Evolutionary conservation across 768 basidiomycete species (phyloP), one percentile per base, ranked within the genome.

Genomic region (Tricholoma bakamatsutake): DNA sequence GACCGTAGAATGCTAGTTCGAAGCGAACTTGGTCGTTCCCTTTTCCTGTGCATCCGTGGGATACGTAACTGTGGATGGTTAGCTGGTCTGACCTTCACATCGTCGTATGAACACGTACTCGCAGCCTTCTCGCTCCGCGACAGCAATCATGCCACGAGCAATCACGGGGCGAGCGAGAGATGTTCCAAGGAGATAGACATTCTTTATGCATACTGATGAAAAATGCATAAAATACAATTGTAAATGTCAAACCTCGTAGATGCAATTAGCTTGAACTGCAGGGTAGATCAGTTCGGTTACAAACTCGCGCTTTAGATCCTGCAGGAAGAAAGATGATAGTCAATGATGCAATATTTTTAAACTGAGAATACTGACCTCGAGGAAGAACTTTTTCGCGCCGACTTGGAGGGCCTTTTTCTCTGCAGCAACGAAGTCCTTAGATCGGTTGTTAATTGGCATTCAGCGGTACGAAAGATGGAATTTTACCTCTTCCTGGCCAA

Each of bases 11-110:
- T 0, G 97, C 94, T 54, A 98, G 86, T 69, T 99, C 97, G 71
- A 98, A 99, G 58, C 97, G 92, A 64, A 99, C 97, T 74, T 99
- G 97, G 72, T 99, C 97, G 71, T 99, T 99, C 52, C 97, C 97
- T 78, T 99, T 99, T 52, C 97, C 97, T 50, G 97, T 99, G 81
- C 97, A 99, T 24, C 97, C 97, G 73, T 98, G 97, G 24, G 96
- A 85, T 59, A 98, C 96, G 68, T 81, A 99, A 71, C 94, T 96
- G 35, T 48, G 12, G 21, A 15, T 40, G 45, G 42, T 42, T 15
- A 11, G 24, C 17, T 31, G 47, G 17, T 21, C 13, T 31, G 27
- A 13, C 27, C 28, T 28, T 12, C 28, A 21, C 13, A 21, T 45
- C 28, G 12, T 30, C 18, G n/a, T 5, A 30, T 46, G 5, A 4